Evolutionary conservation across 805 yeast genomes (phyloP).

Genomic region (Wickerhamiella kurtzmanii): DNA sequence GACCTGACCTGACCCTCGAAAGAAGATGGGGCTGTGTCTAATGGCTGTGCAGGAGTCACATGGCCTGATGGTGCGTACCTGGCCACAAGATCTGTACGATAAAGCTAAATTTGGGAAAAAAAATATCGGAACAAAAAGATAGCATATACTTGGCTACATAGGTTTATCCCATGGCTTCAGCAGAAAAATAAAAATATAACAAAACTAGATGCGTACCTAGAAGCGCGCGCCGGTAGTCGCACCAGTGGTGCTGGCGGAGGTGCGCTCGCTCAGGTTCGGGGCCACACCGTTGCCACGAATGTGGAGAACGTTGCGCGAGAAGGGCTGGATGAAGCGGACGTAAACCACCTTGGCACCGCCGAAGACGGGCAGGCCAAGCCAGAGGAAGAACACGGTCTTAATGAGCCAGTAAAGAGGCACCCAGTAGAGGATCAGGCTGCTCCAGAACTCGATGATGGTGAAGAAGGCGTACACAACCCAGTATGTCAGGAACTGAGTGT

Average conservation of each 20-base stretch:
- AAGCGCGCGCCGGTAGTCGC: not conserved
- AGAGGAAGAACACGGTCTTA: slow-evolving; percentile 77
- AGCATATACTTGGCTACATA: too few relatives aligned
- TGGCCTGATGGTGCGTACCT: too few relatives aligned
- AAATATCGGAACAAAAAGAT: too few relatives aligned
- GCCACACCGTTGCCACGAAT: slow-evolving; percentile 16
- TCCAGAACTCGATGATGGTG: slow-evolving; percentile 91
- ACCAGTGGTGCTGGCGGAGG: slow-evolving; percentile 6
- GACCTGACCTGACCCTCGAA: too few relatives aligned
- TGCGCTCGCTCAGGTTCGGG: slow-evolving; percentile 23
- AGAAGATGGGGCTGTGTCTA: too few relatives aligned
- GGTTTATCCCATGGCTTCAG: too few relatives aligned
- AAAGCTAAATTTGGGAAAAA: too few relatives aligned
- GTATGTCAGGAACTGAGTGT: slow-evolving; percentile 78
- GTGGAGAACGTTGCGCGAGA: slow-evolving; percentile 27
- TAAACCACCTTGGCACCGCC: slow-evolving; percentile 77
- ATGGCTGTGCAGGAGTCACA: too few relatives aligned
- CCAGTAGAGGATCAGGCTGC: slow-evolving; percentile 84
- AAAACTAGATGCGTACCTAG: not conserved
- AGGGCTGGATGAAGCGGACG: slow-evolving; percentile 50
- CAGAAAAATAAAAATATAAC: too few relatives aligned
- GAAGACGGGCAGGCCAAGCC: slow-evolving; percentile 75
- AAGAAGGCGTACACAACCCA: slow-evolving; percentile 97
- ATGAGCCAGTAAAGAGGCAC: slow-evolving; percentile 91
- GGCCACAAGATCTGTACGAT: too few relatives aligned